Base-by-base conservation (phyloP, 2,329 filamentous ascomycete genomes). In the Colletotrichum salicis region DNA sequence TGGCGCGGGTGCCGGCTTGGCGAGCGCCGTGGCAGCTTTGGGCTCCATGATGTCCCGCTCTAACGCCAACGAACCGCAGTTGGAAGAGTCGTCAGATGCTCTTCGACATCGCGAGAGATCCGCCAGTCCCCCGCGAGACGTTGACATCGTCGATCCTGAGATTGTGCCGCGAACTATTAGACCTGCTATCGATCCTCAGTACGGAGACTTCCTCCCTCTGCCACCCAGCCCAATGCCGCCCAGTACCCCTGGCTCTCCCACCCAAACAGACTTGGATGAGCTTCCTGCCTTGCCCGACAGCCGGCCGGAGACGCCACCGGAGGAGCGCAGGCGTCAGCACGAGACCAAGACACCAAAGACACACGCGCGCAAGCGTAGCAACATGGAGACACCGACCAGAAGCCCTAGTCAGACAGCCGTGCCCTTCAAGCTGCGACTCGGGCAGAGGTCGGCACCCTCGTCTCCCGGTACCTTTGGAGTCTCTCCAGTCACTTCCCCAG, bases 1-100 rank as follows among this genome's bases (percentile, higher is more conserved):
- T 89, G 89, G 89, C 89, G 88, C 87, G 86, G 89, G 89, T 91
- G 90, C 84, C 89, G 90, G 90, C 87, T 79, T 88, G 82, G 86
- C 84, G 84, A 85, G 86, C 81, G 85, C 83, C 79, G 85, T 82
- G 74, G 82, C 81, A 77, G 82, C 81, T 71, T 75, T 82, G 75
- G 78, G 81, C 77, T 80, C 82, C 77, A 78, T 81, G 77, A 78
- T 79, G 76, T 78, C 81, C 79, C 82, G 80, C 76, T 80, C 82
- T 68, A 83, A 86, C 79, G 86, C 85, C 84, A 81, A 82, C 80
- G 84, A 85, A 76, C 77, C 80, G 82, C 79, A 81, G 73, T 78
- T 78, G 75, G 81, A 84, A 74, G 79, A 82, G 72, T 73, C 78
- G 69, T 27, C 69, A 35, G 63, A 65, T 45, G 29, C 12, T 45